These are phyloP conservation scores for Cercospora sesami DNA, from an alignment of 2,329 filamentous ascomycete species.

Conservation along the genomic window DNA sequence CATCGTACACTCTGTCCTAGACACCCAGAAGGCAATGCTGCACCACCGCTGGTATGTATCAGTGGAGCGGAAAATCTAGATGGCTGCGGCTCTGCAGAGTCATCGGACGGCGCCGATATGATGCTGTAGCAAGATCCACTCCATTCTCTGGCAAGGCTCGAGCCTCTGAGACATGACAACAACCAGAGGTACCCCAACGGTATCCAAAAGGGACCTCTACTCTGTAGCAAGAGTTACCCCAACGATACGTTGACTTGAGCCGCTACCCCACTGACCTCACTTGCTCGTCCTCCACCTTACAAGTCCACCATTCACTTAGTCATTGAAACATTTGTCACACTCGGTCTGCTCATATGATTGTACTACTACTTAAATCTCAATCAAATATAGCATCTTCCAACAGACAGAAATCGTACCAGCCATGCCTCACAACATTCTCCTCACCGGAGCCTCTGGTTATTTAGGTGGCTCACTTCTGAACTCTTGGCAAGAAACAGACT, in stretches of 20 bases:
- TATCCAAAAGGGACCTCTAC: not conserved
- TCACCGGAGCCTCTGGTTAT: not conserved
- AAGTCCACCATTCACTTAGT: not conserved
- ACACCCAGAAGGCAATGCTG: not conserved
- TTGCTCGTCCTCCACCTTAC: not conserved
- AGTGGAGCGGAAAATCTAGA: not conserved
- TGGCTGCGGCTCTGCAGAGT: not conserved
- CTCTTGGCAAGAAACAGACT: not conserved
- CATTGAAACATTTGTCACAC: not conserved
- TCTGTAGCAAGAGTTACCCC: not conserved
- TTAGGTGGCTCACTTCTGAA: not conserved
- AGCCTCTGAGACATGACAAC: not conserved
- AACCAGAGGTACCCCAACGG: not conserved
- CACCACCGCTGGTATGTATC: not conserved
- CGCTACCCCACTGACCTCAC: not conserved
- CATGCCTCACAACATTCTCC: not conserved
- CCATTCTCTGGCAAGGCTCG: not conserved
- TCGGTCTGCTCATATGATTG: not conserved
- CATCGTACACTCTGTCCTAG: not conserved
- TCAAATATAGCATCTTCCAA: not conserved
- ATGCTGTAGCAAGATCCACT: not conserved
- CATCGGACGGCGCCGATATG: not conserved
- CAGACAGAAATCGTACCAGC: not conserved
- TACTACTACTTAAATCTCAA: not conserved
- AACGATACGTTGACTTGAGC: not conserved